Base-by-base conservation (phyloP, 306 rosid species). In the apple (Malus domestica) region DNA sequence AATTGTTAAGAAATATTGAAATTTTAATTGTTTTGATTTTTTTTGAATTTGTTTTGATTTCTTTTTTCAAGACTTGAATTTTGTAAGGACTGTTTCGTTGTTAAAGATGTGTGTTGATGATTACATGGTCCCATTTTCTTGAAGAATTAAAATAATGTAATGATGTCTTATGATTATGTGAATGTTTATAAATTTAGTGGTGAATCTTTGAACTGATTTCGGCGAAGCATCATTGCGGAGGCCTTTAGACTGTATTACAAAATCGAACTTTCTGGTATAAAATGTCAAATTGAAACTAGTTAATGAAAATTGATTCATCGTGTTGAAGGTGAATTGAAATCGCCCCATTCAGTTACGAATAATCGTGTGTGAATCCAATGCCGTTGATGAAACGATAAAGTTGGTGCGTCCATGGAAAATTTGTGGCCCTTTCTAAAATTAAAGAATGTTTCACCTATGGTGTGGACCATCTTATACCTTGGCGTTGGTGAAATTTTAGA, bases 101-200 rank as follows among this genome's bases (percentile, higher is more conserved):
- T 70, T 57, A 76, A 54, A 57, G 32, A 33, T 20, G 60, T 2
- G 62, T 15, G 76, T 68, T 79, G 78, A 40, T 19, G 27, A 61
- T 52, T 40, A 62, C 35, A 23, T 71, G 67, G 81, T 58, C 67
- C 71, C 81, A 52, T 63, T 71, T 78, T 55, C 72, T 71, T 71
- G 67, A 46, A 52, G 62, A 20, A 57, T 70, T 44, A 51, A 63
- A 27, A 51, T 44, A 25, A 42, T 67, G 79, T 71, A 54, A 49
- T 44, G 40, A n/a, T 38, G 72, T 6, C 16, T n/a, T n/a, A 60
- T 49, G 49, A 63, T 63, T 74, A 33, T 62, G 60, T 46, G 62
- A 30, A 62, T 62, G 30, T 29, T 19, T 27, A 19, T 44, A 2
- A 32, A 33, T 49, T 33, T 68, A 0, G 16, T 19, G 4, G 46